Evolutionary conservation across 306 rosid genomes (phyloP), one percentile per base, ranked within the genome.

Genomic region (Fagus crenata): DNA sequence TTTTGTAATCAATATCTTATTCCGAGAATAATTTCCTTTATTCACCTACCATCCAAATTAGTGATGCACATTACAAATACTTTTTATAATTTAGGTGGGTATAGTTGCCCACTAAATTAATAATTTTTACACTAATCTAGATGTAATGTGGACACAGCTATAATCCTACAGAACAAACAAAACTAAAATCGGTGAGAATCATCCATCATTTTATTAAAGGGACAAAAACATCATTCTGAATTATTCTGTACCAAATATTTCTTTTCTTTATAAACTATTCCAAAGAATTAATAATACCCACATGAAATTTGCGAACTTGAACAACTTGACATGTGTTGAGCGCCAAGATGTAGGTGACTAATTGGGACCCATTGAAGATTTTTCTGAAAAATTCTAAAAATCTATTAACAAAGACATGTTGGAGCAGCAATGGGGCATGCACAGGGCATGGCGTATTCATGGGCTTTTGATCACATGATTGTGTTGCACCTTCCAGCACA

Each of bases 371-470:
- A 37, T 53, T 55, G 71, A 13, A 39, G 65, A 63, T 35, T 35
- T 78, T 78, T 36, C 42, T 6, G 9, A 7, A 40, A 58, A 33
- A 42, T 68, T 49, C 56, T 46, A 17, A 53, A 46, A 56, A 53
- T 61, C 39, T 35, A 4, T 31, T n/a, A 3, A 73, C 53, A 41
- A 36, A 59, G 78, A 72, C 77, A 69, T 58, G 87, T 77, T 79
- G 80, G 80, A 74, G 60, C 12, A 63, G 46, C 41, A 75, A 72
- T 31, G 32, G 76, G 81, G 75, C 86, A 80, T 53, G 69, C 36
- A 33, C 53, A 3, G 72, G 60, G 73, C 53, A 75, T 71, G 88
- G 82, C 83, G 69, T 78, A 58, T 89, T 84, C 43, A 75, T 82
- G 84, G 78, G 53, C 79, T 75, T 22, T 83, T 28, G 78, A 58